phyloP scores from a whole-genome alignment of 768 basidiomycete genomes.

The Kwoniella mangroviensis region DNA sequence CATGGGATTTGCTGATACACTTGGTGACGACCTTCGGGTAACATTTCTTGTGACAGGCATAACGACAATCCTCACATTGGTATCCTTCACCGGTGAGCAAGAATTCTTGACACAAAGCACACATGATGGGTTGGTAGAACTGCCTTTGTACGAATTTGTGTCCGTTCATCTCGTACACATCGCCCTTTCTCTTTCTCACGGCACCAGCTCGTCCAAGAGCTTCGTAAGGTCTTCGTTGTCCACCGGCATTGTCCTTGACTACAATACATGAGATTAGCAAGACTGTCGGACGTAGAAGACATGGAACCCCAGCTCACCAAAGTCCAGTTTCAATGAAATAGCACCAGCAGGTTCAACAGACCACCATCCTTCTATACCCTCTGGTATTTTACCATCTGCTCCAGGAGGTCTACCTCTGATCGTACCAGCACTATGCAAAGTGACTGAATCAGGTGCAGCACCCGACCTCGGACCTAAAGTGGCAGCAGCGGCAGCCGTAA shows the following conservation, averaged over 20 bases:
- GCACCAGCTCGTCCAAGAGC: conserved; percentile 97
- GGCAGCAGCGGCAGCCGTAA: conserved; percentile 69
- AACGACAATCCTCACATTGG: conserved; percentile 98
- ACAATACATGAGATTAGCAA: conserved; percentile 15
- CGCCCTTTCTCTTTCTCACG: conserved; percentile 94
- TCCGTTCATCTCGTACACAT: conserved; percentile 99
- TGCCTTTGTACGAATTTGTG: conserved; percentile 97
- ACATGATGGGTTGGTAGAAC: conserved; percentile 98
- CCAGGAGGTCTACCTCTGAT: conserved; percentile 35
- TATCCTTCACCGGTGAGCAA: conserved; percentile 96
- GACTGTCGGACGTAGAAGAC: not conserved
- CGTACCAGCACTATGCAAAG: conserved; percentile 46
- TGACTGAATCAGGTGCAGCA: conserved; percentile 45
- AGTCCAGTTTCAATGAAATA: conserved; percentile 82
- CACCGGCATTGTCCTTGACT: conserved; percentile 94
- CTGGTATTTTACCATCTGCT: conserved; percentile 57
- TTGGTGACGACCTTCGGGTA: conserved; percentile 99
- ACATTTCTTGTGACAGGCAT: conserved; percentile 98
- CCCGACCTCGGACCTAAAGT: conserved; percentile 59
- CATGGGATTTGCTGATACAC: conserved; percentile 96
- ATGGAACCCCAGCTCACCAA: conserved; percentile 67
- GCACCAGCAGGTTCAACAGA: conserved; percentile 97
- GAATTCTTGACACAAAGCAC: conserved; percentile 97
- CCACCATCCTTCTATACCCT: conserved; percentile 97
- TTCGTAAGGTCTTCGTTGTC: conserved; percentile 86